Evolutionary conservation across 345 rosid species (phyloP).

Genomic region (Turritis glabra): DNA sequence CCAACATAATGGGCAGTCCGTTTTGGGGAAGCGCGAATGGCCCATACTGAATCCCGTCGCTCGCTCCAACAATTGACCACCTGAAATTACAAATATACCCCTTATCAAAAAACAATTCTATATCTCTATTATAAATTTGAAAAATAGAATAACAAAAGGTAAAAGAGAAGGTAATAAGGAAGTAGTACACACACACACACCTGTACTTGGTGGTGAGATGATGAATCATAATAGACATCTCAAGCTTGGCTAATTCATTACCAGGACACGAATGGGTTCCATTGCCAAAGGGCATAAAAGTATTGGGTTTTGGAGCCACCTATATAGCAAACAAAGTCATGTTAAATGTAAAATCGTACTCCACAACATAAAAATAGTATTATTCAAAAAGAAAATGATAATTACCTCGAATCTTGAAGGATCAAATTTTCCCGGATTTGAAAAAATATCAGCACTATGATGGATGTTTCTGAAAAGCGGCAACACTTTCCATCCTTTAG

Average conservation of each 20-base stretch:
- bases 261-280: conserved; percentile 93
- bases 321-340: conserved; percentile 28
- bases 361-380: not conserved
- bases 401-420: conserved; percentile 88
- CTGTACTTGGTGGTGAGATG: conserved; percentile 90
- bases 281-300: conserved; percentile 90
- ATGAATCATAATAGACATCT: conserved; percentile 77
- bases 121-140: not conserved
- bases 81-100: conserved; percentile 36
- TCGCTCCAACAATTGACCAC: conserved; percentile 56
- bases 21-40: conserved; percentile 87
- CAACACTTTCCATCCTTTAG: conserved; percentile 94
- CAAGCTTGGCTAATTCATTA: conserved; percentile 81
- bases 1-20: conserved; percentile 69
- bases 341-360: not conserved
- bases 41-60: conserved; percentile 73
- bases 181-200: conserved; percentile 53
- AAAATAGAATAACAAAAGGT: not conserved
- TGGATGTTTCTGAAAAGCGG: conserved; percentile 91
- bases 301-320: conserved; percentile 82
- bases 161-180: not conserved
- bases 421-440: conserved; percentile 71
- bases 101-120: not conserved
- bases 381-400: not conserved
- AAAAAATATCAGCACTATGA: conserved; percentile 69